These are phyloP conservation scores for Hemisphaericaspora lyxosophila DNA, from an alignment of 1,139 yeast species.

Conservation along the genomic window DNA sequence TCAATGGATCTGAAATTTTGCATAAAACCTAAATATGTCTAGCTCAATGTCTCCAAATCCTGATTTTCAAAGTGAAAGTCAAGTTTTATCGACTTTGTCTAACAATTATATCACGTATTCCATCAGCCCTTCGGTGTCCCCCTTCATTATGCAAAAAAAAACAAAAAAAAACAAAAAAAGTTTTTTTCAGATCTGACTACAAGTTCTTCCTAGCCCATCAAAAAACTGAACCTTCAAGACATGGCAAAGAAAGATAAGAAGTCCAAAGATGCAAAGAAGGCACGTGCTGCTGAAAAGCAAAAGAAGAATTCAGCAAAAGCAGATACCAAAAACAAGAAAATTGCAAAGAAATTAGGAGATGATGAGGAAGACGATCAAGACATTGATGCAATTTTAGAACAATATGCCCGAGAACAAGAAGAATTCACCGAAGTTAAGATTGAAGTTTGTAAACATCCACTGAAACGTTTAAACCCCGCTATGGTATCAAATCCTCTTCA, in stretches of 20 bases:
- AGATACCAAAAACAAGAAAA: slow-evolving; percentile 69
- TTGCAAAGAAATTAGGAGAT: slow-evolving; percentile 70
- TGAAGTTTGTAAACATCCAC: slow-evolving; percentile 57
- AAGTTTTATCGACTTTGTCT: no score
- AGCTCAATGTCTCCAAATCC: no score
- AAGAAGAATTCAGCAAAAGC: slow-evolving; percentile 76
- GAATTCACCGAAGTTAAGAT: slow-evolving; percentile 71
- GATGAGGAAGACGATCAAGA: slow-evolving; percentile 86
- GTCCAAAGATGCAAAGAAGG: slow-evolving; percentile 88
- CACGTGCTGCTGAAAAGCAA: slow-evolving; percentile 79
- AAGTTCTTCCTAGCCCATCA: background rate
- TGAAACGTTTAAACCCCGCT: slow-evolving; percentile 69
- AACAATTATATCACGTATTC: no score
- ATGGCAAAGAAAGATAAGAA: slow-evolving; percentile 89
- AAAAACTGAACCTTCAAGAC: background rate
- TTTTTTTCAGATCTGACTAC: slow-evolving; percentile 2
- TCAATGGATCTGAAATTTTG: no score
- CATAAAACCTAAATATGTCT: no score
- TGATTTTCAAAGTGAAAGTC: no score
- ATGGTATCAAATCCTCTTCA: slow-evolving; percentile 76
- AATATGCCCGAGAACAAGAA: slow-evolving; percentile 77
- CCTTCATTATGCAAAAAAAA: slow-evolving; percentile 4
- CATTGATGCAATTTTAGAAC: slow-evolving; percentile 78
- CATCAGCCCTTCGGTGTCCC: background rate
- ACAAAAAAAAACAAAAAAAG: no score